Base-by-base conservation (phyloP, 306 rosid species). In the Betula pendula region DNA sequence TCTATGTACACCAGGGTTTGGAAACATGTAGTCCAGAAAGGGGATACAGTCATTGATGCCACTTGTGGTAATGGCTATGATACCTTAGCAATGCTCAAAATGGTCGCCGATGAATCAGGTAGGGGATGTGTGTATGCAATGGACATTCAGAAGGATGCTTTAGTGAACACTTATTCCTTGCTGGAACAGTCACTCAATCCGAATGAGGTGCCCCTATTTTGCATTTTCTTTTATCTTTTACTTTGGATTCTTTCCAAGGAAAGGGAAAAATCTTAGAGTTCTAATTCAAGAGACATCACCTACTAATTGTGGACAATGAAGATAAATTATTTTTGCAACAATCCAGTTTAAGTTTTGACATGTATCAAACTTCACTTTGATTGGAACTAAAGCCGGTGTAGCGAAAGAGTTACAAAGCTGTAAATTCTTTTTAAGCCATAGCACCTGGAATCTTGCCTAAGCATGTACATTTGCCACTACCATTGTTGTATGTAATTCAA, bases 31-130 rank as follows among this genome's bases (percentile, higher is more conserved):
- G 81, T 92, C 70, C 80, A 70, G 74, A 89, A 89, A 81, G 97
- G 97, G 68, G 96, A 94, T 80, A 84, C 85, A 8, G 96, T 90
- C 50, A 74, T 92, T 44, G 98, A 94, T 84, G 96, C 97, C 75
- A 94, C 98, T 59, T 94, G 92, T 75, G 97, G 98, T 70, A 94
- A 94, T 79, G 98, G 96, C 56, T 82, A 81, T 82, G 97, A 94
- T 81, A 88, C 98, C 68, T 89, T 90, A 72, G 90, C 82, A 42
- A 81, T 92, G 96, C 84, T 88, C 73, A 84, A 85, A 85, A 85
- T 94, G 92, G 97, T 92, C 15, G 81, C 92, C 59, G 96, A 87
- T 84, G 90, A 86, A 79, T 87, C 90, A 7, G 85, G 76, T 22
- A 33, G 75, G 40, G 96, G 91, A 19, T 75, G 51, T 68, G 95